These are phyloP conservation scores for Limnomonas spitsbergensis DNA, from an alignment of 139 green algal genomes.

Conservation along the genomic window DNA sequence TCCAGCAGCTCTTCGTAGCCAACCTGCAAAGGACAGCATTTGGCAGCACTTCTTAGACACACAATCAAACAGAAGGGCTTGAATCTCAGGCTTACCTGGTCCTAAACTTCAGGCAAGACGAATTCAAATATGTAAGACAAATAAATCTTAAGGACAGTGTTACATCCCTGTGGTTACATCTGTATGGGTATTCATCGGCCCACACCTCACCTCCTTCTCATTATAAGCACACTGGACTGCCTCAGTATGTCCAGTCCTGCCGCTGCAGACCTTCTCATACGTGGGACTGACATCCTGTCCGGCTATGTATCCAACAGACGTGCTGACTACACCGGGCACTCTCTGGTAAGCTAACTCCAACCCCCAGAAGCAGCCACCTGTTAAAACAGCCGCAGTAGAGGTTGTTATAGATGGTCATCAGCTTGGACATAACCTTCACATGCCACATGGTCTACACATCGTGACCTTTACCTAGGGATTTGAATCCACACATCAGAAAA, in stretches of 20 bases:
- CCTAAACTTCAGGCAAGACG: background rate
- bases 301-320: slow-evolving; percentile 60
- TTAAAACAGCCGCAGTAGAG: background rate
- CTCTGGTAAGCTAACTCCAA: slow-evolving; percentile 74
- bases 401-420: background rate
- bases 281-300: slow-evolving; percentile 56
- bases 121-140: no score
- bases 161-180: background rate
- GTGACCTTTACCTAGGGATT: no score
- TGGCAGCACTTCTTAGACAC: background rate
- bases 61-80: background rate
- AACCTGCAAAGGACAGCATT: slow-evolving; percentile 20
- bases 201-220: slow-evolving; percentile 33
- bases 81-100: background rate
- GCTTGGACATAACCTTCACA: background rate
- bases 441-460: background rate
- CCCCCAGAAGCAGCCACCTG: slow-evolving; percentile 85
- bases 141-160: background rate
- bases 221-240: slow-evolving; percentile 83
- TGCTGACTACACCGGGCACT: slow-evolving; percentile 76
- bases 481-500: no score
- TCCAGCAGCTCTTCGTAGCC: slow-evolving; percentile 68
- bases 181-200: no score
- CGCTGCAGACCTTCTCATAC: slow-evolving; percentile 85
- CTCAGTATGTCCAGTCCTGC: slow-evolving; percentile 79